These are phyloP conservation scores for Triticum turgidum DNA, from an alignment of 176 grass and related monocot genomes.

Conservation along the genomic window DNA sequence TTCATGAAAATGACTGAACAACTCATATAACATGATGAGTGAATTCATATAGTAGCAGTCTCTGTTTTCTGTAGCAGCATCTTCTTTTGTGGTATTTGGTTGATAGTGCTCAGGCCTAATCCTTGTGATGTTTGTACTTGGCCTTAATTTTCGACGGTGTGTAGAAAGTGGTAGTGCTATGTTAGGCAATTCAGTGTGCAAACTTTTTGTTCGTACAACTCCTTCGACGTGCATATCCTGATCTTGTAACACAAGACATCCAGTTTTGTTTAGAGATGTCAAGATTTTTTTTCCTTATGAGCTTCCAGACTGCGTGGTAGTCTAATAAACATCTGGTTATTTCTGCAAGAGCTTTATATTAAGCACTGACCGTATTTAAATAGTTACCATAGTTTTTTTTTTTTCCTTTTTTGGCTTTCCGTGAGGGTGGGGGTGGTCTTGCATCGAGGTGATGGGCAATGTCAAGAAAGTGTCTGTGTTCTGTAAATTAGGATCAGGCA, in stretches of 20 bases:
- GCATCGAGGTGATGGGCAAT: not conserved
- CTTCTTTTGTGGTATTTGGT: constrained; percentile 15
- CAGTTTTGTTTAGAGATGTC: not conserved
- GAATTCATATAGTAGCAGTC: not conserved
- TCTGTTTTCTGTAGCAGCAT: not conserved
- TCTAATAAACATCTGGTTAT: not conserved
- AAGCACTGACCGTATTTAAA: not conserved
- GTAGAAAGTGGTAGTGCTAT: not conserved
- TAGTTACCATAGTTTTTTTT: not conserved
- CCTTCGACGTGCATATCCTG: not conserved
- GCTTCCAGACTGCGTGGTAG: not conserved
- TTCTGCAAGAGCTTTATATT: not conserved
- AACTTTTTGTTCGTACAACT: not conserved
- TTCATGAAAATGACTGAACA: not conserved
- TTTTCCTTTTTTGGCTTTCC: not conserved
- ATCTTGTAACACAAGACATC: not conserved
- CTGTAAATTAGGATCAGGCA: constrained; percentile 9
- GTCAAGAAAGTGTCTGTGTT: not conserved
- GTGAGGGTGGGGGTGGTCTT: not conserved
- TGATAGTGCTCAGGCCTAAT: not conserved
- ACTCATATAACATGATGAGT: constrained; percentile 3
- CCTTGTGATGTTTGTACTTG: not conserved
- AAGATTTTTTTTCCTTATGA: not conserved
- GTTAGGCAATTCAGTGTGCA: not conserved
- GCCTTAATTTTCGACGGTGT: not conserved